A percentile compares a stretch with the other conserved stretches of the same genome.
These are phyloP conservation scores for Botryotinia globosa DNA, from an alignment of 2,329 filamentous ascomycete genomes.

Conservation along the genomic window DNA sequence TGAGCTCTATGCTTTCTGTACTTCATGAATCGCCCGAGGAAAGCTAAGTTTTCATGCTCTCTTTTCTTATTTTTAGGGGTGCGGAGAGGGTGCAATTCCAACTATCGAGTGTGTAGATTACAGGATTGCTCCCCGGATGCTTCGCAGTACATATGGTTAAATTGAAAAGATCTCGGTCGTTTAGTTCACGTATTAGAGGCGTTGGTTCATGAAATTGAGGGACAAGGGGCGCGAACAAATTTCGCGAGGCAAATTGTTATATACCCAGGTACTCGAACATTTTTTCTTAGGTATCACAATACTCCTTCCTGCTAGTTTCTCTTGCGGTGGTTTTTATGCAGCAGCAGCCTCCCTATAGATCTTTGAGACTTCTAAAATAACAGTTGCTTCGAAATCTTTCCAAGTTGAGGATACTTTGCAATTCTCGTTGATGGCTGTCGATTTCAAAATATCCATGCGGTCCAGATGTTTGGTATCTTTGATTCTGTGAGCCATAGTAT, in stretches of 20 bases:
- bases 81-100: neutral
- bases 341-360: neutral
- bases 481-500: neutral
- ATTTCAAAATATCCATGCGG: neutral
- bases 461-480: neutral
- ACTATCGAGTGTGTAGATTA: neutral
- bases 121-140: neutral
- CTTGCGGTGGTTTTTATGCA: neutral
- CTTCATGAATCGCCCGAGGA: constrained; percentile 16
- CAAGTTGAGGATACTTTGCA: neutral
- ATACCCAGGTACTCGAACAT: neutral
- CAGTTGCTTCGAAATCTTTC: neutral
- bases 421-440: neutral
- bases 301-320: neutral
- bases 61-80: neutral
- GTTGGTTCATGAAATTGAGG: neutral
- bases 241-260: neutral
- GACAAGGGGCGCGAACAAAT: neutral
- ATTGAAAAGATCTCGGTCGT: neutral
- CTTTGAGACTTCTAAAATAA: neutral
- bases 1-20: constrained; percentile 17
- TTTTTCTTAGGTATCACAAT: neutral
- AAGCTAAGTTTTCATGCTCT: neutral
- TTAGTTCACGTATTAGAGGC: neutral
- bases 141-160: neutral